A percentile compares a stretch with the other conserved stretches of the same genome.
Evolutionary conservation across 202 grass and related monocot species (phyloP).

Genomic region (Cymbopogon flexuosus): DNA sequence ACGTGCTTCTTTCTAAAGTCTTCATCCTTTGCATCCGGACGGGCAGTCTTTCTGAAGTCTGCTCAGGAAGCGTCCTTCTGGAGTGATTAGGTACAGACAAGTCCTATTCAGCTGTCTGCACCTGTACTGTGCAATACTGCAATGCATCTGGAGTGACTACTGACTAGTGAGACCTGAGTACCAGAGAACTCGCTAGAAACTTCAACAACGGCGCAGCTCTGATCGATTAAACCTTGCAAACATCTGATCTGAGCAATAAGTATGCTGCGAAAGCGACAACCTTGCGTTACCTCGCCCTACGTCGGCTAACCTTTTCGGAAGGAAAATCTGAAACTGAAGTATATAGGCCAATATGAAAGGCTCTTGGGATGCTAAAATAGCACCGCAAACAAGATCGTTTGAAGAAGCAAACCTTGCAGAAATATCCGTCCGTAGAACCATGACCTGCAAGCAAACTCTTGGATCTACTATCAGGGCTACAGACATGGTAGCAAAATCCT

Average conservation of each 20-base stretch:
- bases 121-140: background rate
- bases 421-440: background rate
- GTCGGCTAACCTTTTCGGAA: background rate
- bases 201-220: background rate
- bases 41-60: too few relatives aligned
- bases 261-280: background rate
- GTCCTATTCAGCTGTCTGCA: background rate
- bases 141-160: background rate
- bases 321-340: background rate
- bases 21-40: too few relatives aligned
- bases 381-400: background rate
- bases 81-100: background rate
- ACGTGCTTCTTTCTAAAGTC: too few relatives aligned
- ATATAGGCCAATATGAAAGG: background rate
- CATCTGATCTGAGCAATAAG: background rate
- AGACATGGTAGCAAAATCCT: background rate
- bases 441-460: background rate
- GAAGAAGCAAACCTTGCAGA: background rate
- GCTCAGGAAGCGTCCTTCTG: too few relatives aligned
- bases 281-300: background rate
- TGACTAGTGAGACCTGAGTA: background rate
- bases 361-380: background rate
- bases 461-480: background rate
- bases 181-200: constrained; percentile 8
- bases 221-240: background rate